Evolutionary conservation across 306 rosid genomes (phyloP).

Genomic region (Lathyrus sativus): DNA sequence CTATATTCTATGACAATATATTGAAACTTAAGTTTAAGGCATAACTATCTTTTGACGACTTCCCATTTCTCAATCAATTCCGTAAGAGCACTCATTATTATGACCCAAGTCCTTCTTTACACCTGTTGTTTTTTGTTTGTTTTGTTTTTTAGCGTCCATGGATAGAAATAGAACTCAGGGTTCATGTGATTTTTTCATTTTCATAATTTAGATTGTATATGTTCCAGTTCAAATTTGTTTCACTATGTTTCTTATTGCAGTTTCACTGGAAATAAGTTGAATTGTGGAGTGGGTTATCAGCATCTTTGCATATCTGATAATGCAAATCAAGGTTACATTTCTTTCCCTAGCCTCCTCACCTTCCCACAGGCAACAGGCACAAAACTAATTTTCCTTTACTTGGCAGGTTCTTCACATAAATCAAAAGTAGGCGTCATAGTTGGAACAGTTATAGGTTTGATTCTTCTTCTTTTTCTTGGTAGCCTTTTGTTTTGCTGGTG

Average conservation of each 20-base stretch:
- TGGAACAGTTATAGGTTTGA: constrained; percentile 63
- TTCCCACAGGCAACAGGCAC: constrained; percentile 25
- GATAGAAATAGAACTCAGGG: constrained; percentile 8
- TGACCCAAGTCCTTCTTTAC: neutral
- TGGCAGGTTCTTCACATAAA: constrained; percentile 60
- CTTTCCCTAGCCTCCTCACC: neutral
- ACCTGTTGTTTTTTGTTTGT: neutral
- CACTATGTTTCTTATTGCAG: constrained; percentile 48
- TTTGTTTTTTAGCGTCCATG: constrained; percentile 7
- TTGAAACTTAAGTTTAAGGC: constrained; percentile 11
- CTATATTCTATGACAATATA: neutral
- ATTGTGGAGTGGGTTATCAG: constrained; percentile 53
- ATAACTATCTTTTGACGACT: neutral
- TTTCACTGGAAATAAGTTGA: constrained; percentile 76
- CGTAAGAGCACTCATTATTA: neutral
- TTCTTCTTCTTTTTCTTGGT: constrained; percentile 55
- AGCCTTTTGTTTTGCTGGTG: constrained; percentile 54
- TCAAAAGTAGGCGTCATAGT: constrained; percentile 62
- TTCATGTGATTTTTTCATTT: constrained; percentile 13
- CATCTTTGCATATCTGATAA: constrained; percentile 58
- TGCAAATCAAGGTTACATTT: constrained; percentile 59
- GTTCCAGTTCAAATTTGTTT: constrained; percentile 24
- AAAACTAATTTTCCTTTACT: constrained; percentile 34
- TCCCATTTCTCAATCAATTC: neutral
- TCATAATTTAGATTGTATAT: neutral